phyloP scores from a whole-genome alignment of 2,329 filamentous ascomycete genomes.

The Elsinoe necatrix region DNA sequence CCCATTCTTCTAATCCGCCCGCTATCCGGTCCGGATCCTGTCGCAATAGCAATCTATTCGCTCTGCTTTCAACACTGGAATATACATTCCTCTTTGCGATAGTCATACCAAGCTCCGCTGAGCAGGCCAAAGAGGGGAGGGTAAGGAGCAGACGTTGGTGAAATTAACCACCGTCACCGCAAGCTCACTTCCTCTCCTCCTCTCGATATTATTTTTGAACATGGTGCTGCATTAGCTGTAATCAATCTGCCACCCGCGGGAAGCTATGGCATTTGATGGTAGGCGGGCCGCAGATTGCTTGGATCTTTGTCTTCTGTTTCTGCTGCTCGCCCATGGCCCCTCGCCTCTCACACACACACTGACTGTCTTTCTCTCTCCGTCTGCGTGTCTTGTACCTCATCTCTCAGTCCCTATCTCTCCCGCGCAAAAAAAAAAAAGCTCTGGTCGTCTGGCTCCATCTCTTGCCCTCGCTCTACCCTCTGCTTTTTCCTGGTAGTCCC shows the following conservation, averaged over 20 bases:
- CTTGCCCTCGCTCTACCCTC: background rate
- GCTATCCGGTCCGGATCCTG: background rate
- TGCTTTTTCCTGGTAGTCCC: background rate
- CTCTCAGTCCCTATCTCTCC: conserved; percentile 5
- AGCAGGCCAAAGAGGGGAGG: background rate
- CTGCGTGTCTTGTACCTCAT: background rate
- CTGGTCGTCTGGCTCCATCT: no score
- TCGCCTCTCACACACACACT: no score
- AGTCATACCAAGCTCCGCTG: background rate
- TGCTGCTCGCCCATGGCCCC: background rate
- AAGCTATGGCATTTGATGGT: conserved; percentile 1
- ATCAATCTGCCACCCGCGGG: conserved; percentile 12
- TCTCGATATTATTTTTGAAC: conserved; percentile 12
- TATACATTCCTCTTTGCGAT: background rate
- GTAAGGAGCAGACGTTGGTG: background rate
- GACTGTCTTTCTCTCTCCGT: background rate
- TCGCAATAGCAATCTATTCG: background rate
- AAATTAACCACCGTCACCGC: conserved; percentile 3
- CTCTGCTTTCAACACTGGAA: background rate
- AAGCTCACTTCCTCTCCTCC: background rate
- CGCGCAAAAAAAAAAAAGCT: background rate
- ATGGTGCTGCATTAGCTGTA: conserved; percentile 2
- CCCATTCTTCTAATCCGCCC: background rate
- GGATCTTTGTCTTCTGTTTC: background rate
- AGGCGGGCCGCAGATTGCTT: background rate